Conservation (phyloP, 495 filamentous ascomycete species). For the Talaromyces ruber region DNA sequence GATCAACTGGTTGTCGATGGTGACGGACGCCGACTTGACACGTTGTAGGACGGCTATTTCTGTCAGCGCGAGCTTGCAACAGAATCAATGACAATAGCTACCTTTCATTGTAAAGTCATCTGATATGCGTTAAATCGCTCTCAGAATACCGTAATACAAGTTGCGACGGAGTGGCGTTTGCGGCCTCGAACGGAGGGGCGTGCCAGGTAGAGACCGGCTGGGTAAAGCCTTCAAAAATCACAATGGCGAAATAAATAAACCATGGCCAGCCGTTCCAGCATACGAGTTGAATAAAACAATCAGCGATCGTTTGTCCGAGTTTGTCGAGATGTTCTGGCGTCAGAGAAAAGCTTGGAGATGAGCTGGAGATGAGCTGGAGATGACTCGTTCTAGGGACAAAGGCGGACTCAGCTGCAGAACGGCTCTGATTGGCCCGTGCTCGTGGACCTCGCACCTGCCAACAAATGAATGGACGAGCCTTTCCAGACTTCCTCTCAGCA, state of each 20-base stretch:
- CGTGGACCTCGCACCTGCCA: neutral
- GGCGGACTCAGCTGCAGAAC: slow-evolving; percentile 1
- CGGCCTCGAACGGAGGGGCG: neutral
- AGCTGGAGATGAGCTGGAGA: neutral
- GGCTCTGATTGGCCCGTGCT: neutral
- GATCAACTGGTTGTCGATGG: slow-evolving; percentile 82
- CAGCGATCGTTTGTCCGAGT: neutral
- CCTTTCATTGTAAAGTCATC: slow-evolving; percentile 4
- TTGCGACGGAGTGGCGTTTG: neutral
- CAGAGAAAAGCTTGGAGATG: neutral
- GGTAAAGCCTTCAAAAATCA: neutral
- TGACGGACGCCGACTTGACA: slow-evolving; percentile 95
- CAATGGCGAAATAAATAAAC: neutral
- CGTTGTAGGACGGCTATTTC: slow-evolving; percentile 83
- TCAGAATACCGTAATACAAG: neutral
- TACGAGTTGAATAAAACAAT: neutral
- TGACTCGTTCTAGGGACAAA: neutral
- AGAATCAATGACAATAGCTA: neutral
- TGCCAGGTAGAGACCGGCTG: neutral
- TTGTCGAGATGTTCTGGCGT: neutral
- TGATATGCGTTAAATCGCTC: too few species aligned
- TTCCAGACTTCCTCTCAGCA: neutral
- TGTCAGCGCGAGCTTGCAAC: neutral
- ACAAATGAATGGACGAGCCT: neutral
- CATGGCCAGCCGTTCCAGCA: neutral